phyloP scores from a whole-genome alignment of 768 basidiomycete species.

The Lentinus tigrinus region DNA sequence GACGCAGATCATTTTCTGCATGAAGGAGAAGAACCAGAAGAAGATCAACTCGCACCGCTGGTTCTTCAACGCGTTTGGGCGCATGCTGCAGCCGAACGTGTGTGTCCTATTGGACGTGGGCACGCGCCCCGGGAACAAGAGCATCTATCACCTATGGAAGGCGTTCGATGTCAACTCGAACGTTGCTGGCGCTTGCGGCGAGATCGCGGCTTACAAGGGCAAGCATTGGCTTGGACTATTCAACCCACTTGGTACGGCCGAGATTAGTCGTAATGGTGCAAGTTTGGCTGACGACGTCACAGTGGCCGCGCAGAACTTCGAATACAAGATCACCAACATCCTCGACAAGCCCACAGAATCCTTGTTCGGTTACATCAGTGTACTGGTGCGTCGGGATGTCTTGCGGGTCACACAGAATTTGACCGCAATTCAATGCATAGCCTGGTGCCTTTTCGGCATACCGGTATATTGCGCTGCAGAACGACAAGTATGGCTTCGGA shows the following conservation, averaged over 20 bases:
- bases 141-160: constrained; percentile 95
- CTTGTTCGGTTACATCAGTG: constrained; percentile 95
- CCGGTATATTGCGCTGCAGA: constrained; percentile 86
- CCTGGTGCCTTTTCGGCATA: constrained; percentile 97
- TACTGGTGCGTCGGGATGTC: constrained; percentile 50
- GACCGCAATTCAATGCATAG: constrained; percentile 30
- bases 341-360: constrained; percentile 87
- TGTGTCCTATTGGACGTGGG: constrained; percentile 94
- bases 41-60: constrained; percentile 97
- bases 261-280: neutral
- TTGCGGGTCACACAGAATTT: neutral
- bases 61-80: constrained; percentile 95
- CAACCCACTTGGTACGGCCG: constrained; percentile 73
- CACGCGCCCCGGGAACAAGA: constrained; percentile 84
- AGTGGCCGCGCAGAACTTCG: constrained; percentile 96
- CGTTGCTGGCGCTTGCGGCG: constrained; percentile 96
- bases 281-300: neutral
- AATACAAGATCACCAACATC: constrained; percentile 91
- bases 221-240: constrained; percentile 73
- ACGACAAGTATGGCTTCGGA: constrained; percentile 76
- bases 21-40: constrained; percentile 94
- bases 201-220: constrained; percentile 91
- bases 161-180: constrained; percentile 89
- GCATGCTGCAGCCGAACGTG: constrained; percentile 84
- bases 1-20: constrained; percentile 89